Conservation (phyloP, 148 eudicot species). For the Rheum nobile region DNA sequence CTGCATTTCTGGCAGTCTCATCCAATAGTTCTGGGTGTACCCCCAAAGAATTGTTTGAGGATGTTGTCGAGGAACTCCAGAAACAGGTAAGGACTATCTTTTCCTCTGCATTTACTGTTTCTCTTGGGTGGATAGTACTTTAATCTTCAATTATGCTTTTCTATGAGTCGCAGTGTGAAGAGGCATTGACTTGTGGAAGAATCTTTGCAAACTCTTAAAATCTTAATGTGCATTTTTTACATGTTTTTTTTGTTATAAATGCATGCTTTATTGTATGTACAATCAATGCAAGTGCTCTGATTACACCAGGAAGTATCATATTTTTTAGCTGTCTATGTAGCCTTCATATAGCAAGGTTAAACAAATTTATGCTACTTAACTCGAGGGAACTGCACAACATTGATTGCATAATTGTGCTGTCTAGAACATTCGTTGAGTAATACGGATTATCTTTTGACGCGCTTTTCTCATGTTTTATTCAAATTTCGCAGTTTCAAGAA, state of each 20-base stretch:
- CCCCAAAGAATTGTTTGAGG: constrained; percentile 88
- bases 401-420: not conserved
- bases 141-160: not conserved
- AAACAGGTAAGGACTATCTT: constrained; percentile 42
- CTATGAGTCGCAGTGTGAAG: no score
- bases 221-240: not conserved
- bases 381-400: not conserved
- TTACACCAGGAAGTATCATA: not conserved
- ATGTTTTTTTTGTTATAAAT: not conserved
- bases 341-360: not conserved
- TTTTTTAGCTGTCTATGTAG: not conserved
- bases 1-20: constrained; percentile 77
- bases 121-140: not conserved
- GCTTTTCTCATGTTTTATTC: constrained; percentile 6
- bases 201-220: not conserved
- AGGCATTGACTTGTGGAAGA: not conserved
- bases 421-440: not conserved
- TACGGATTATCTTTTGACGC: not conserved
- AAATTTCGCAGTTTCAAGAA: constrained; percentile 56
- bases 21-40: constrained; percentile 84
- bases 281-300: not conserved
- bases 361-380: not conserved
- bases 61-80: constrained; percentile 81
- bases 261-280: not conserved
- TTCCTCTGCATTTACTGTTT: not conserved